These are phyloP conservation scores for Creolimax fragrantissima DNA, from an alignment of 78 protist genomes.

Conservation along the genomic window DNA sequence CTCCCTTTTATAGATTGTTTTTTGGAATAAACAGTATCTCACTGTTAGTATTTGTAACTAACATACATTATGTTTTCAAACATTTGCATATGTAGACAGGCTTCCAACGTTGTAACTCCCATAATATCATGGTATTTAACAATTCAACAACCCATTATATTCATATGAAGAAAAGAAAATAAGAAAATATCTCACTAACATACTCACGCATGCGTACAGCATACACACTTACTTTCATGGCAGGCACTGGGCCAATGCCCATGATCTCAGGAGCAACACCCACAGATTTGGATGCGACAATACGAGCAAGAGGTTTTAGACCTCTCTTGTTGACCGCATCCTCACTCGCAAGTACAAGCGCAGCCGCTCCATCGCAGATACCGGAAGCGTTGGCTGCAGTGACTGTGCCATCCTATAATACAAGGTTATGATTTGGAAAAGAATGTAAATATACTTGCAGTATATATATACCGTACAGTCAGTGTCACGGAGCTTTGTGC, in stretches of 20 bases:
- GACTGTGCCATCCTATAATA: conserved; percentile 38
- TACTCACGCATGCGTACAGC: no score
- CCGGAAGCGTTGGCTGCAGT: conserved; percentile 65
- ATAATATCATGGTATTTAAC: no score
- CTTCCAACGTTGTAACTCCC: no score
- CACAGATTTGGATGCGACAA: conserved; percentile 15
- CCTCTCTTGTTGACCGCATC: conserved; percentile 34
- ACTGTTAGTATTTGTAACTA: no score
- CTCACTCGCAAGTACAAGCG: conserved; percentile 47
- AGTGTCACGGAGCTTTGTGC: no score
- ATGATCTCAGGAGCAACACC: conserved; percentile 53
- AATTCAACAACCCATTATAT: no score
- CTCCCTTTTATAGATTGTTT: not conserved
- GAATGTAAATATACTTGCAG: no score
- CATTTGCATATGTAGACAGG: no score
- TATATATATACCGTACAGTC: no score
- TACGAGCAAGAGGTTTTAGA: conserved; percentile 48
- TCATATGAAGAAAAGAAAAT: no score
- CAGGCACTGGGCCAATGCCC: conserved; percentile 42
- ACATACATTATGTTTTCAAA: not conserved
- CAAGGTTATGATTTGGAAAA: not conserved
- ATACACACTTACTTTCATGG: not conserved
- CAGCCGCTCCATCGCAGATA: conserved; percentile 67
- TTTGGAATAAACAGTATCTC: not conserved
- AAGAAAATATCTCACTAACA: no score